Evolutionary conservation across 257 asterid genomes (phyloP).

Genomic region (Salvia miltiorrhiza): DNA sequence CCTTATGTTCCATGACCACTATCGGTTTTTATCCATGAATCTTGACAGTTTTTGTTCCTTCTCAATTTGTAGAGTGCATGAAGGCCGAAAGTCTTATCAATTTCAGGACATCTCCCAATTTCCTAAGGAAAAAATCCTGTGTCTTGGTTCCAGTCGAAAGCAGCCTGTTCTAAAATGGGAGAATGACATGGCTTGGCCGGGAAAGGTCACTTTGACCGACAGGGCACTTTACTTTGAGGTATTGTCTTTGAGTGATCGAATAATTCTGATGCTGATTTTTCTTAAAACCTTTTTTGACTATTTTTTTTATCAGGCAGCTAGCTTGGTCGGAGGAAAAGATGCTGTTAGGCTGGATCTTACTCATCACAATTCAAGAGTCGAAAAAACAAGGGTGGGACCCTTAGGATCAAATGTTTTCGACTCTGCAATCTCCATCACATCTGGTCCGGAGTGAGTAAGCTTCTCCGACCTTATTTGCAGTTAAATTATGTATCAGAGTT

Average conservation of each 20-base stretch:
- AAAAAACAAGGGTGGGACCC: conserved; percentile 91
- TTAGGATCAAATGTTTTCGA: conserved; percentile 84
- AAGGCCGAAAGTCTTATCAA: conserved; percentile 63
- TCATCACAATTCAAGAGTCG: conserved; percentile 41
- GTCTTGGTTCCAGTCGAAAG: conserved; percentile 89
- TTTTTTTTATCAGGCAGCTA: conserved; percentile 50
- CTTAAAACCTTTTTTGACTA: neutral
- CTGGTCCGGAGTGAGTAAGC: conserved; percentile 96
- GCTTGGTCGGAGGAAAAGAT: conserved; percentile 51
- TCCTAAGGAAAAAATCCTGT: conserved; percentile 57
- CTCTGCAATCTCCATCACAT: conserved; percentile 79
- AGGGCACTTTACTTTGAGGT: conserved; percentile 95
- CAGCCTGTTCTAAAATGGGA: conserved; percentile 95
- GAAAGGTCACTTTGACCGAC: conserved; percentile 82
- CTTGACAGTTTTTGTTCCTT: conserved; percentile 14
- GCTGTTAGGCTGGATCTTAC: conserved; percentile 76
- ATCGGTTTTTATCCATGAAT: neutral
- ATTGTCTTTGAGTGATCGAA: conserved; percentile 18
- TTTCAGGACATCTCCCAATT: conserved; percentile 41
- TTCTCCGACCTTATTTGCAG: conserved; percentile 48
- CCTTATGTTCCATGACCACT: conserved; percentile 1
- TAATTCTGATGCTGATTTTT: neutral
- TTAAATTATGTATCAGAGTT: neutral
- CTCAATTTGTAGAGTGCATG: conserved; percentile 70
- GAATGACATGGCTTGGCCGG: conserved; percentile 93